phyloP scores from a whole-genome alignment of 306 rosid genomes.

The Medicago ruthenica region DNA sequence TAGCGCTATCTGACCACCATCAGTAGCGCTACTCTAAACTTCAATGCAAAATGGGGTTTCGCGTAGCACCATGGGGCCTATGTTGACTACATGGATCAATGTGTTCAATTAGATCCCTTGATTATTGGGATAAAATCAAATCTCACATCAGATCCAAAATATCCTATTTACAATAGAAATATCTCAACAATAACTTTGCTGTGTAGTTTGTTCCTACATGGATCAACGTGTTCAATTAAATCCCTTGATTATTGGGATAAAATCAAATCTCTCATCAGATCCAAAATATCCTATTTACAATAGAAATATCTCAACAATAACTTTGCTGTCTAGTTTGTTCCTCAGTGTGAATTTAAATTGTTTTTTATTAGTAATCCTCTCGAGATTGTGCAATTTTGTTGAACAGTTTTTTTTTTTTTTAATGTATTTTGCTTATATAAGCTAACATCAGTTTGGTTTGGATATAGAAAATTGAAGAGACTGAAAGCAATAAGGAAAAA shows the following conservation, averaged over 20 bases:
- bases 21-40: too few species aligned
- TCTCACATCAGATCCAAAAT: too few species aligned
- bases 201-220: not conserved
- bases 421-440: conserved; percentile 28
- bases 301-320: not conserved
- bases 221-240: too few species aligned
- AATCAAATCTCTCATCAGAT: too few species aligned
- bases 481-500: conserved; percentile 69
- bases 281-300: too few species aligned
- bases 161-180: not conserved
- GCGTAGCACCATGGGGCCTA: too few species aligned
- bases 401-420: conserved; percentile 5
- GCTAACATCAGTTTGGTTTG: conserved; percentile 37
- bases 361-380: conserved; percentile 32
- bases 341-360: conserved; percentile 20
- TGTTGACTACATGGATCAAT: too few species aligned
- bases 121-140: too few species aligned
- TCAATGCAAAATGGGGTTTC: too few species aligned
- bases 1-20: too few species aligned
- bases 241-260: too few species aligned
- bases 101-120: too few species aligned
- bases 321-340: conserved; percentile 1
- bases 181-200: conserved; percentile 5
- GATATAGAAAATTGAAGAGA: conserved; percentile 81
- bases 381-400: not conserved